These are phyloP conservation scores for Calocybe cyanea DNA, from an alignment of 768 basidiomycete species.

Conservation along the genomic window DNA sequence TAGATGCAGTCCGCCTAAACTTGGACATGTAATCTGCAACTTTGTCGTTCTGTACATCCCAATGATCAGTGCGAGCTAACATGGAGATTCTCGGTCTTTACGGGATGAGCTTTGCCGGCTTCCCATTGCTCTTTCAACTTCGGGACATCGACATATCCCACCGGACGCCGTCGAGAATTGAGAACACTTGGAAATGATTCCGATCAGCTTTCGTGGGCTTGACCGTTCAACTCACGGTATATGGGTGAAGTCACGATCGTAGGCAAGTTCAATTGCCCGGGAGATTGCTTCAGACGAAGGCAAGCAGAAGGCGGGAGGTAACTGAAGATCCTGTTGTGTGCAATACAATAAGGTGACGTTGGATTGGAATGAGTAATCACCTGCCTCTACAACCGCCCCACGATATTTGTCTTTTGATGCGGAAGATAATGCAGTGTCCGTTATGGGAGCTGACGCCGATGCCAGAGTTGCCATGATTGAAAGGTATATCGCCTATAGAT, in stretches of 20 bases:
- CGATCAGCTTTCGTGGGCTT: no score
- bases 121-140: conserved; percentile 77
- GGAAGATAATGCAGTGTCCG: conserved; percentile 7
- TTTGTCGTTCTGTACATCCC: conserved; percentile 56
- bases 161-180: conserved; percentile 62
- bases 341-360: neutral
- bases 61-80: neutral
- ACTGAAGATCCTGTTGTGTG: conserved; percentile 61
- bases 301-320: conserved; percentile 85
- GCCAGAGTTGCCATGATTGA: conserved; percentile 11
- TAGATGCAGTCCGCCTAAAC: conserved; percentile 60
- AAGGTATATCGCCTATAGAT: neutral
- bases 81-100: conserved; percentile 31
- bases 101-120: conserved; percentile 65
- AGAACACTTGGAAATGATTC: conserved; percentile 55
- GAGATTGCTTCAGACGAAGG: conserved; percentile 67
- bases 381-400: conserved; percentile 88
- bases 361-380: conserved; percentile 8
- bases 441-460: conserved; percentile 7
- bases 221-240: conserved; percentile 65
- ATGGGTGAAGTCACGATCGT: conserved; percentile 92
- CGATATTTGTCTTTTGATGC: conserved; percentile 57
- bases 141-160: conserved; percentile 83
- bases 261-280: conserved; percentile 80
- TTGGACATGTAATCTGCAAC: conserved; percentile 68